A percentile compares a stretch with the other conserved stretches of the same genome.
Conservation (phyloP, 495 filamentous ascomycete species). For the Penicillium canescens region DNA sequence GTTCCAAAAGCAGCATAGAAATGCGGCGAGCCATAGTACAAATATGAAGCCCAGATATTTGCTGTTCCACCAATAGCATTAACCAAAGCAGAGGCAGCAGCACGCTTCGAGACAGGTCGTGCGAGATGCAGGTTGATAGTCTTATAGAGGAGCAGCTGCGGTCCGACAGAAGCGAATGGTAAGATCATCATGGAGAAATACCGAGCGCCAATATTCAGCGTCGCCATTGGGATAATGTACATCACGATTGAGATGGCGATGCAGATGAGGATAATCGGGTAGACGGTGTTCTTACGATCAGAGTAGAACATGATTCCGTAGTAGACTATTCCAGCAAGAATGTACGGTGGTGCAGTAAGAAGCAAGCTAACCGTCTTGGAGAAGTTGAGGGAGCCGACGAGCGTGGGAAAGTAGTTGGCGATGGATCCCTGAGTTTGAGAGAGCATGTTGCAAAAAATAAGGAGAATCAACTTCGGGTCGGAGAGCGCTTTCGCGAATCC, state of each 20-base stretch:
- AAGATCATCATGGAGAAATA: constrained; percentile 34
- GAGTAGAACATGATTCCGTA: constrained; percentile 28
- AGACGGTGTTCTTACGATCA: constrained; percentile 26
- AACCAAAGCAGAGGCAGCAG: constrained; percentile 29
- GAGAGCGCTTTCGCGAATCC: constrained; percentile 25
- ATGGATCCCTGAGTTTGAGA: constrained; percentile 30
- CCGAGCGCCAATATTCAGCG: constrained; percentile 23
- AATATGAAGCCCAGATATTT: constrained; percentile 42
- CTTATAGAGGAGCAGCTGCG: constrained; percentile 32
- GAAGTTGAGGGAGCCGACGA: constrained; percentile 69
- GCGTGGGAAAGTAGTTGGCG: constrained; percentile 76
- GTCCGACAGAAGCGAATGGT: constrained; percentile 30
- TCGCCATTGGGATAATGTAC: constrained; percentile 29
- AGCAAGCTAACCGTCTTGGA: constrained; percentile 52
- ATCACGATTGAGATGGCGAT: constrained; percentile 23
- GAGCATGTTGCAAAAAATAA: constrained; percentile 30
- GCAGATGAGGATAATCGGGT: constrained; percentile 21
- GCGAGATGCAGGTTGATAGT: constrained; percentile 31
- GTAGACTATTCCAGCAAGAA: constrained; percentile 27
- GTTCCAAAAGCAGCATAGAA: constrained; percentile 41
- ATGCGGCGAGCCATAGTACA: constrained; percentile 34
- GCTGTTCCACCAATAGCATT: constrained; percentile 37
- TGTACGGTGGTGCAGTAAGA: constrained; percentile 25
- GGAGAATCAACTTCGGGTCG: constrained; percentile 24
- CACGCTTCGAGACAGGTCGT: constrained; percentile 28